A percentile compares a stretch with the other conserved stretches of the same genome.
phyloP scores from a whole-genome alignment of 139 green algal species.

The Nannochloris sp. region DNA sequence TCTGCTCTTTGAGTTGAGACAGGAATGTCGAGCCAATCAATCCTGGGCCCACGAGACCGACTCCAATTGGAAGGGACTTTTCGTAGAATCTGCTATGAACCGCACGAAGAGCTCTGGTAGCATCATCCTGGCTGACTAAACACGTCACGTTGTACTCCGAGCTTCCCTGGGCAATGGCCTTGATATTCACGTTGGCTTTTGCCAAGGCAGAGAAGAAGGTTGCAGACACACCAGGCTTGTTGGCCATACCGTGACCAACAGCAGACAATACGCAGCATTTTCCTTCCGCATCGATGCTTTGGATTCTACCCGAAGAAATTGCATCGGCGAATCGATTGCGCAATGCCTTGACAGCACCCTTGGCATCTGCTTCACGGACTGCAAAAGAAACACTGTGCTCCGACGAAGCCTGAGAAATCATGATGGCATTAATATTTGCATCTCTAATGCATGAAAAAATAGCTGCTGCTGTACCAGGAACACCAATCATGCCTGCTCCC shows the following conservation, averaged over 20 bases:
- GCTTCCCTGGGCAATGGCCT: slow-evolving; percentile 65
- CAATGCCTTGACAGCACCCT: slow-evolving; percentile 33
- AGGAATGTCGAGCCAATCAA: slow-evolving; percentile 87
- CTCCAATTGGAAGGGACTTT: slow-evolving; percentile 67
- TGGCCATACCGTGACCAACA: slow-evolving; percentile 90
- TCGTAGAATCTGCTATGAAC: slow-evolving; percentile 93
- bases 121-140: slow-evolving; percentile 72
- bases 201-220: slow-evolving; percentile 91
- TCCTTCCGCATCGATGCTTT: slow-evolving; percentile 54
- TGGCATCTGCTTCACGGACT: slow-evolving; percentile 53
- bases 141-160: slow-evolving; percentile 99
- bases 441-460: slow-evolving; percentile 87
- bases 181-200: slow-evolving; percentile 88
- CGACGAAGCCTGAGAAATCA: slow-evolving; percentile 85
- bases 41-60: slow-evolving; percentile 86
- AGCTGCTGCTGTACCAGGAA: slow-evolving; percentile 80
- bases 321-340: slow-evolving; percentile 56
- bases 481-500: slow-evolving; percentile 94
- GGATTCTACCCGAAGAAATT: slow-evolving; percentile 62
- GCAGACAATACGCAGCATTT: slow-evolving; percentile 88
- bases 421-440: slow-evolving; percentile 90
- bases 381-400: slow-evolving; percentile 98
- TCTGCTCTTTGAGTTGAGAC: slow-evolving; percentile 66
- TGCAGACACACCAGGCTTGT: slow-evolving; percentile 68
- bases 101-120: slow-evolving; percentile 58